Conservation (phyloP, 257 asterid species). For the Penstemon davidsonii region DNA sequence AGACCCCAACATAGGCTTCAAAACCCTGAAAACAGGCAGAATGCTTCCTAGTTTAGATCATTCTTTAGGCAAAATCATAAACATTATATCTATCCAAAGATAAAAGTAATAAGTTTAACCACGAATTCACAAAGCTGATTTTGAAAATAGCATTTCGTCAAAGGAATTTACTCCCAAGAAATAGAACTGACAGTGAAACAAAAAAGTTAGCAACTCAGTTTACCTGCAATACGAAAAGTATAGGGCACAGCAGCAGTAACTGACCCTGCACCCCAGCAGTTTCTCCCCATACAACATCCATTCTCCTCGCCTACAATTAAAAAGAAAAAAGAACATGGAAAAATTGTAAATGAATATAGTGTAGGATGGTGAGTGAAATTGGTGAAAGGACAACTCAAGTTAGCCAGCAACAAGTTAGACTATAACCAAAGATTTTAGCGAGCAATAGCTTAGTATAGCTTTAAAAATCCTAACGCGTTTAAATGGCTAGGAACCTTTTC, state of each 20-base stretch:
- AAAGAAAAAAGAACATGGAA: background rate
- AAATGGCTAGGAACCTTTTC: no score
- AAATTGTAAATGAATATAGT: slow-evolving; percentile 12
- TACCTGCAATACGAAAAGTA: slow-evolving; percentile 85
- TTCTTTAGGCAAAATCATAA: background rate
- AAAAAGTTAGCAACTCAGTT: slow-evolving; percentile 15
- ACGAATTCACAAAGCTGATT: slow-evolving; percentile 6
- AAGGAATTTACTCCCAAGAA: slow-evolving; percentile 1
- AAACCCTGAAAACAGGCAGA: slow-evolving; percentile 55
- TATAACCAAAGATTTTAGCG: background rate
- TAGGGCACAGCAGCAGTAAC: slow-evolving; percentile 66
- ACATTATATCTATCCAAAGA: slow-evolving; percentile 17
- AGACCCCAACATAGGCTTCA: slow-evolving; percentile 88
- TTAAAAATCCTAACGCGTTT: no score
- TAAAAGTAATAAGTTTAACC: slow-evolving; percentile 8
- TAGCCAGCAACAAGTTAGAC: background rate
- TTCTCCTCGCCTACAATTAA: slow-evolving; percentile 77
- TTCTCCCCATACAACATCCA: slow-evolving; percentile 99
- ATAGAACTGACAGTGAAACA: background rate
- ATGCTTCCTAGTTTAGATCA: slow-evolving; percentile 10
- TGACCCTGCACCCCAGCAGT: slow-evolving; percentile 97
- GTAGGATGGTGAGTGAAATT: slow-evolving; percentile 8
- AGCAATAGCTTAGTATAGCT: background rate
- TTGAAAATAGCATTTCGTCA: slow-evolving; percentile 7
- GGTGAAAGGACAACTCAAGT: slow-evolving; percentile 8